Conservation (phyloP, 2,329 filamentous ascomycete genomes). For the Ceratocystis colombiana region DNA sequence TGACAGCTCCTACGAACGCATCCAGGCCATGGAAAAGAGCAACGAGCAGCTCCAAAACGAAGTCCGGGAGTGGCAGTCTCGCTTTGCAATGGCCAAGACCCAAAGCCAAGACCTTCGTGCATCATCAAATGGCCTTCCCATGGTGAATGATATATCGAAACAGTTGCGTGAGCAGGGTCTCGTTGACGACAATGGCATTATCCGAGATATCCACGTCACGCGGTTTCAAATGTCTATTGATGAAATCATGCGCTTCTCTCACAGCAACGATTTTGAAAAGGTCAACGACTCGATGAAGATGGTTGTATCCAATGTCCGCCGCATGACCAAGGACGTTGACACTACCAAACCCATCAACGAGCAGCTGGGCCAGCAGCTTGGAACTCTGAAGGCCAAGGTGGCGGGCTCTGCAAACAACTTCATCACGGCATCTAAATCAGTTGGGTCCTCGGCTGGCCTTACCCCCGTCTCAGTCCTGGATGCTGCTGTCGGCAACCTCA, state of each 20-base stretch:
- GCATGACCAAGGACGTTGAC: slow-evolving; percentile 73
- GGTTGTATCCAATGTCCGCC: slow-evolving; percentile 70
- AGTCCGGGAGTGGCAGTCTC: slow-evolving; percentile 78
- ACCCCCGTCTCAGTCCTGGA: slow-evolving; percentile 90
- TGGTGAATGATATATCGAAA: slow-evolving; percentile 59
- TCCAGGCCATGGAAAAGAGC: slow-evolving; percentile 65
- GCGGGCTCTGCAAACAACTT: slow-evolving; percentile 92
- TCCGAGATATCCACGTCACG: slow-evolving; percentile 87
- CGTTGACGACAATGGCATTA: slow-evolving; percentile 59
- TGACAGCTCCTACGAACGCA: slow-evolving; percentile 66
- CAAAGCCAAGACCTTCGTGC: slow-evolving; percentile 73
- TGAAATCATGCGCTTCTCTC: slow-evolving; percentile 70
- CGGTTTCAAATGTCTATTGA: slow-evolving; percentile 93
- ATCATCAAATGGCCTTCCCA: slow-evolving; percentile 63
- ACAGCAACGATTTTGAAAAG: slow-evolving; percentile 59
- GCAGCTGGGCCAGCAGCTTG: slow-evolving; percentile 46
- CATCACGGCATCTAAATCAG: slow-evolving; percentile 91
- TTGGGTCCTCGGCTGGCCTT: slow-evolving; percentile 68
- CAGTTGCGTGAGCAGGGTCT: slow-evolving; percentile 58
- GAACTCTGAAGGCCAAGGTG: slow-evolving; percentile 67
- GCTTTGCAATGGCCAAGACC: slow-evolving; percentile 79
- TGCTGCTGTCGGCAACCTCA: slow-evolving; percentile 83
- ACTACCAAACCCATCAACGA: slow-evolving; percentile 46
- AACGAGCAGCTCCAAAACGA: slow-evolving; percentile 71
- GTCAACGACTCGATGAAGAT: slow-evolving; percentile 79